A percentile compares a stretch with the other conserved stretches of the same genome.
These are phyloP conservation scores for Trichoderma lentiforme DNA, from an alignment of 2,329 filamentous ascomycete species.

Conservation along the genomic window DNA sequence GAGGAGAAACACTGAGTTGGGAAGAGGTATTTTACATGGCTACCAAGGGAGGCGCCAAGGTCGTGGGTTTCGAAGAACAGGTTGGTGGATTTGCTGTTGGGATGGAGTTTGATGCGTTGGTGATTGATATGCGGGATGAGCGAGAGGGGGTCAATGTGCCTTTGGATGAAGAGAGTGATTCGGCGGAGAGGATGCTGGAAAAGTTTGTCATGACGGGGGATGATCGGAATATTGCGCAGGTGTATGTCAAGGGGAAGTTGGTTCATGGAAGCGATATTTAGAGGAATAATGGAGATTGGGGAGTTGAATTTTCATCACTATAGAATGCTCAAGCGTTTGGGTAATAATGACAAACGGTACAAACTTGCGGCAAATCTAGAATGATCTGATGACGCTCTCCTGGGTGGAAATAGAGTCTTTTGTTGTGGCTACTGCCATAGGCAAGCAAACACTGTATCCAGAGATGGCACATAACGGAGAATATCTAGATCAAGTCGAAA, in stretches of 20 bases:
- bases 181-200: conserved; percentile 48
- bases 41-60: conserved; percentile 58
- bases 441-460: neutral
- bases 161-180: conserved; percentile 51
- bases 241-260: conserved; percentile 49
- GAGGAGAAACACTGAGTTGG: conserved; percentile 34
- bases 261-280: conserved; percentile 21
- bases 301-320: neutral
- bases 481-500: neutral
- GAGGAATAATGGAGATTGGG: neutral
- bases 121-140: conserved; percentile 40
- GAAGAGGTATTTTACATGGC: conserved; percentile 58
- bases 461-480: neutral
- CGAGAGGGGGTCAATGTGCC: conserved; percentile 48
- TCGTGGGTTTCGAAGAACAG: conserved; percentile 51
- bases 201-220: conserved; percentile 66
- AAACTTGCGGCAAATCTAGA: neutral
- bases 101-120: conserved; percentile 60
- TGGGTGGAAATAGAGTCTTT: neutral
- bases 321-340: neutral
- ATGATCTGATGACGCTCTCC: neutral
- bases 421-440: too few species aligned
- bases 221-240: conserved; percentile 56
- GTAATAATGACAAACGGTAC: neutral
- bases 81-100: conserved; percentile 57